A percentile compares a stretch with the other conserved stretches of the same genome.
phyloP scores from a whole-genome alignment of 352 stramenopile species.

The Phytopythium oedochilum region DNA sequence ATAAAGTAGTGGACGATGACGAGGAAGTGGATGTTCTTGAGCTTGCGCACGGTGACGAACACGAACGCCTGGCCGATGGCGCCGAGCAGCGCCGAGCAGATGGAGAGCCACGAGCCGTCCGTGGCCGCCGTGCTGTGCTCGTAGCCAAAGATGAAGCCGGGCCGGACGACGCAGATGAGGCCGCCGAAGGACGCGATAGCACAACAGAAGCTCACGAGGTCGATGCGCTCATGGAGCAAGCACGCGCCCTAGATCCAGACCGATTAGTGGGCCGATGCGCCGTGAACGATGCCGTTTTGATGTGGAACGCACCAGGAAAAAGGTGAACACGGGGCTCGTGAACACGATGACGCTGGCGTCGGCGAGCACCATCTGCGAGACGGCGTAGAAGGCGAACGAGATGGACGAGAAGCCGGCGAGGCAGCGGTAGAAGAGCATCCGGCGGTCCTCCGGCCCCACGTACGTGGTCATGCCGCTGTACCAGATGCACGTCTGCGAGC shows the following conservation, averaged over 20 bases:
- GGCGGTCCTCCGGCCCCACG: conserved; percentile 38
- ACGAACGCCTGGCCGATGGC: conserved; percentile 69
- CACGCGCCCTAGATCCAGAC: conserved; percentile 10
- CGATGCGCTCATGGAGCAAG: conserved; percentile 34
- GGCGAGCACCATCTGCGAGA: conserved; percentile 77
- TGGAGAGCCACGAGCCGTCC: conserved; percentile 44
- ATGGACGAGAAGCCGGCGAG: conserved; percentile 69
- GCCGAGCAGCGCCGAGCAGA: conserved; percentile 44
- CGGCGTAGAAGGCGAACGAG: conserved; percentile 67
- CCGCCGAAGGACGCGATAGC: conserved; percentile 32
- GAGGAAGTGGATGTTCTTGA: conserved; percentile 47
- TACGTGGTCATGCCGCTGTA: conserved; percentile 48
- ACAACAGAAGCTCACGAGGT: conserved; percentile 27
- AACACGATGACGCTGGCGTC: conserved; percentile 75
- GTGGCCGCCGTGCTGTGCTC: conserved; percentile 26
- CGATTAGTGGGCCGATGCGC: background rate
- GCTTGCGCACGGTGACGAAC: conserved; percentile 62
- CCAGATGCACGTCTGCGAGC: conserved; percentile 23
- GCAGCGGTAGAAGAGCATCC: conserved; percentile 62
- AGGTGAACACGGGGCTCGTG: conserved; percentile 64
- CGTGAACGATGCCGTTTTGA: too few relatives aligned
- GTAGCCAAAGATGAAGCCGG: conserved; percentile 43
- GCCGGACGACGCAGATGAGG: conserved; percentile 44
- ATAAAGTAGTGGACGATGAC: conserved; percentile 85
- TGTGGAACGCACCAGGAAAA: conserved; percentile 55